A percentile compares a stretch with the other conserved stretches of the same genome.
Conservation (phyloP, 2,329 filamentous ascomycete species). For the Trichoderma sp. region DNA sequence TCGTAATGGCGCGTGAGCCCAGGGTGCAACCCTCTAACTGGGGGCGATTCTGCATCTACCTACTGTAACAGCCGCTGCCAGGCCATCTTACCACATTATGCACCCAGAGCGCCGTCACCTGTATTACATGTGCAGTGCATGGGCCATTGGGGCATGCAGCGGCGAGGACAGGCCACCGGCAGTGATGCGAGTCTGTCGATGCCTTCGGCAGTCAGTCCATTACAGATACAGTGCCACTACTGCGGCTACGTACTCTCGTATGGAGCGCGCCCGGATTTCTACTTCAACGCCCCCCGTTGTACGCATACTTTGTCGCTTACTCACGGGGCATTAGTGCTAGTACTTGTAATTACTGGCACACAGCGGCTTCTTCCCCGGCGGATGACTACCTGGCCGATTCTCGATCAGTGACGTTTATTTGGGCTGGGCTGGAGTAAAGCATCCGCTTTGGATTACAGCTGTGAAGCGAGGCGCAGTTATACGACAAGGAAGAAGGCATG, state of each 20-base stretch:
- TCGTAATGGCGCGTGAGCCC: constrained; percentile 15
- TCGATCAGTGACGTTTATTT: neutral
- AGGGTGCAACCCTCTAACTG: constrained; percentile 11
- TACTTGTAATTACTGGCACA: neutral
- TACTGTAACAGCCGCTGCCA: neutral
- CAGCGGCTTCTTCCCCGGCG: neutral
- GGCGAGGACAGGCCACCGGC: neutral
- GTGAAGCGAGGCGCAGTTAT: neutral
- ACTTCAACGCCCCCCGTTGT: neutral
- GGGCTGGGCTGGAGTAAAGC: neutral
- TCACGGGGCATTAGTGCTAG: neutral
- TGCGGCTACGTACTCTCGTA: neutral
- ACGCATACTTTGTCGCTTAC: constrained; percentile 5
- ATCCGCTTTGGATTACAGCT: neutral
- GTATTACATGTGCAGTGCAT: neutral
- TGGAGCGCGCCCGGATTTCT: neutral
- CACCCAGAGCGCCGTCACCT: neutral
- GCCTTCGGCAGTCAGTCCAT: constrained; percentile 9
- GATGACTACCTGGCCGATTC: neutral
- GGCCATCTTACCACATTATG: constrained; percentile 21
- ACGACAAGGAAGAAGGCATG: constrained; percentile 19
- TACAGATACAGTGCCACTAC: neutral
- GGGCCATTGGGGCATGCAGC: neutral
- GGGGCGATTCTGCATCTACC: constrained; percentile 8
- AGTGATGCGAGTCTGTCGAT: neutral